Evolutionary conservation across 2,329 filamentous ascomycete species (phyloP).

Genomic region (Penicillium sp.): DNA sequence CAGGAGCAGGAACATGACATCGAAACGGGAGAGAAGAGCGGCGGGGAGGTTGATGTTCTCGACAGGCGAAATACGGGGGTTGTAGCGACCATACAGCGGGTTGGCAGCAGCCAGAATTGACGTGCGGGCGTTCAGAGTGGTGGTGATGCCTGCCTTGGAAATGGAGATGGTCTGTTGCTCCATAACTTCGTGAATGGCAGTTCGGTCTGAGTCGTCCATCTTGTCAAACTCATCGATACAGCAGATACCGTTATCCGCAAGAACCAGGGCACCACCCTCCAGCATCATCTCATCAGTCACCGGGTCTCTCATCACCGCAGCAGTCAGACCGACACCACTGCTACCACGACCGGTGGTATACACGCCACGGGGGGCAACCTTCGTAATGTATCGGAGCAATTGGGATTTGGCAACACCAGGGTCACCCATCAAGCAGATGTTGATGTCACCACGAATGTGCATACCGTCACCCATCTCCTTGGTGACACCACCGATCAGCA

Average conservation of each 20-base stretch:
- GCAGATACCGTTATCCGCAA: slow-evolving; percentile 82
- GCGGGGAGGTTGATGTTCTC: slow-evolving; percentile 99
- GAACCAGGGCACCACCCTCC: slow-evolving; percentile 77
- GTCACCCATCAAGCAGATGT: slow-evolving; percentile 98
- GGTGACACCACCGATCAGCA: slow-evolving; percentile 92
- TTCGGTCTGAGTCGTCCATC: slow-evolving; percentile 79
- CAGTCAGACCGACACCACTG: slow-evolving; percentile 80
- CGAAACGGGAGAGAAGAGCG: slow-evolving; percentile 93
- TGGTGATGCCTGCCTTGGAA: slow-evolving; percentile 92
- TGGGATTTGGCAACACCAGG: slow-evolving; percentile 99
- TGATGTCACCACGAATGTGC: slow-evolving; percentile 98
- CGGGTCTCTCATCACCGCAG: slow-evolving; percentile 79
- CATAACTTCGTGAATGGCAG: slow-evolving; percentile 86
- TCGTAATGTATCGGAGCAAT: slow-evolving; percentile 96
- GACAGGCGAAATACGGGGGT: slow-evolving; percentile 93
- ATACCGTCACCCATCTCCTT: slow-evolving; percentile 98
- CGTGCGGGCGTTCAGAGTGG: slow-evolving; percentile 92
- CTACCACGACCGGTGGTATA: slow-evolving; percentile 84
- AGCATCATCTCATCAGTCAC: slow-evolving; percentile 80
- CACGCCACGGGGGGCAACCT: slow-evolving; percentile 91
- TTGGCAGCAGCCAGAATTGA: slow-evolving; percentile 96
- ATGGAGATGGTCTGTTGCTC: slow-evolving; percentile 86
- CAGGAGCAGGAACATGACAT: slow-evolving; percentile 93
- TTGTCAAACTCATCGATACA: slow-evolving; percentile 88
- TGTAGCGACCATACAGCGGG: slow-evolving; percentile 96